Evolutionary conservation across 2,329 filamentous ascomycete species (phyloP).

Genomic region (Xylaria sp.): DNA sequence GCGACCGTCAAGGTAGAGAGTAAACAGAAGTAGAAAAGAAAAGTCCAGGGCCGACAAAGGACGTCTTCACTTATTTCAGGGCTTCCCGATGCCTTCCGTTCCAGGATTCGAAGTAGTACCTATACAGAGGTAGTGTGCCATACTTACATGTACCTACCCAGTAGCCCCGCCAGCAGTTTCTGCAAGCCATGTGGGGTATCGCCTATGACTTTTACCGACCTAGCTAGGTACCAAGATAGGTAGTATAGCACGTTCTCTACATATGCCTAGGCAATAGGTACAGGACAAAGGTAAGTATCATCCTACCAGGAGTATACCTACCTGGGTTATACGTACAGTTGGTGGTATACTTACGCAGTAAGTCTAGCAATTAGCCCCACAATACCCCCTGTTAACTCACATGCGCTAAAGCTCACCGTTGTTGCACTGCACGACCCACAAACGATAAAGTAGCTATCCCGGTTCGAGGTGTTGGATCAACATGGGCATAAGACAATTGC

Average conservation of each 20-base stretch:
- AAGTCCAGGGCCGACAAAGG: slow-evolving; percentile 4
- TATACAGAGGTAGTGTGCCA: not conserved
- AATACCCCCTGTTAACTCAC: not conserved
- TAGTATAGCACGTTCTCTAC: too few species aligned
- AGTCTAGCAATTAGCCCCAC: too few species aligned
- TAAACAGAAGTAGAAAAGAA: not conserved
- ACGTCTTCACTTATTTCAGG: slow-evolving; percentile 2
- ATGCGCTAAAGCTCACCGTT: slow-evolving; percentile 1
- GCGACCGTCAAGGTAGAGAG: not conserved
- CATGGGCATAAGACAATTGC: not conserved
- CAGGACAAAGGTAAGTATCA: too few species aligned
- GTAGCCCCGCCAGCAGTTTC: slow-evolving; percentile 26
- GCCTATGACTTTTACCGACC: not conserved
- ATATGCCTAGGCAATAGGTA: too few species aligned
- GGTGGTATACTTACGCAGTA: too few species aligned
- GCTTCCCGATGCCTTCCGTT: slow-evolving; percentile 6
- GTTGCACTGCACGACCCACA: slow-evolving; percentile 4
- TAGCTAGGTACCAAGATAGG: too few species aligned
- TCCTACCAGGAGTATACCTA: too few species aligned
- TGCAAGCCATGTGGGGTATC: slow-evolving; percentile 32
- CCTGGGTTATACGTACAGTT: too few species aligned
- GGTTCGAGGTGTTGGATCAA: too few species aligned
- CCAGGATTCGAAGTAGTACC: slow-evolving; percentile 4
- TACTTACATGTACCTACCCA: not conserved
- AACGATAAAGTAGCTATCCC: slow-evolving; percentile 4